Evolutionary conservation across 1,284 basidiomycete genomes (phyloP), one percentile per base, ranked within the genome.

Genomic region (Ustilago shanxiensis): DNA sequence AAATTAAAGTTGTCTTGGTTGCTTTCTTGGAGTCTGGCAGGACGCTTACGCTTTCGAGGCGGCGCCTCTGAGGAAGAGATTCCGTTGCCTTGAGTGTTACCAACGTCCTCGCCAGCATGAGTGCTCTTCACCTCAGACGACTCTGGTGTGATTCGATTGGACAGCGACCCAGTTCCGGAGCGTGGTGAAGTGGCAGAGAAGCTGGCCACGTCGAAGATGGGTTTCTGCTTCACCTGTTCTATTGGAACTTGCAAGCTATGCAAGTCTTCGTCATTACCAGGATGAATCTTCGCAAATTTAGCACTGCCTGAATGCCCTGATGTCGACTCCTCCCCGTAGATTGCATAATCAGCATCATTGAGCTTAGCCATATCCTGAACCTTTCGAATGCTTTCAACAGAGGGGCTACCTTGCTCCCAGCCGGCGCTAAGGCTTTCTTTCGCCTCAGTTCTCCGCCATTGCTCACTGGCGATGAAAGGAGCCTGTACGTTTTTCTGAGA

Each of bases 11-110:
- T 56, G n/a, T 18, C 16, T 5, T 24, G 3, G 2, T 61, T 3
- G 4, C 56, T 18, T 26, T 26, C 28, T 3, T 9, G n/a, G 18
- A 60, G 20, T 3, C 35, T 9, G 3, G n/a, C 4, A 0, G 62
- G 67, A 22, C 58, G 51, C 39, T 49, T 56, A 7, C 57, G 57
- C 41, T 65, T 70, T 24, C 47, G 56, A 18, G 47, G 57, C 11
- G 52, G 33, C 2, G 31, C 56, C 28, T 51, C 53, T 0, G 57
- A 10, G 0, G 64, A 44, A 3, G 47, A 24, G 0, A 37, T 3
- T 1, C 24, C 53, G 49, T 33, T 26, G 16, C 18, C n/a, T 20
- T 35, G 20, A 14, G 8, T 13, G 7, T 9, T 26, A 28, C 14
- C n/a, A n/a, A 28, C 57, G 8, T 50, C 5, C 11, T 28, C 24